Evolutionary conservation across 1,139 yeast species (phyloP).

Genomic region (Yamadazyma sp.): DNA sequence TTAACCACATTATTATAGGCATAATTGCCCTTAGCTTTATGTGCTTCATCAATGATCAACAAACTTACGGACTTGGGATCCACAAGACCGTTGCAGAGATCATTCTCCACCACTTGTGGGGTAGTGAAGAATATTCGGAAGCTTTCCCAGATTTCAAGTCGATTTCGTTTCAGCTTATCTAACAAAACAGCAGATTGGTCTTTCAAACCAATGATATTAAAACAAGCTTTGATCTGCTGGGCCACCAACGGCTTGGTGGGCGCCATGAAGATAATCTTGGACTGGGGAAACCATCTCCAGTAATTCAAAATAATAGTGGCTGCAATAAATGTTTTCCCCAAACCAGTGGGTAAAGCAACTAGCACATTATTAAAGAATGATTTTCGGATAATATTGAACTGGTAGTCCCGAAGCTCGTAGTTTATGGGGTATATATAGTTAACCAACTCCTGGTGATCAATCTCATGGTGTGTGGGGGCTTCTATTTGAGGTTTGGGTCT

Average conservation of each 20-base stretch:
- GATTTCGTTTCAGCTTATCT: conserved; percentile 63
- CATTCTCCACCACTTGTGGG: conserved; percentile 95
- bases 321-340: conserved; percentile 96
- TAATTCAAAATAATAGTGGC: conserved; percentile 90
- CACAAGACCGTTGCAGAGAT: conserved; percentile 68
- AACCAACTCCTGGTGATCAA: conserved; percentile 39
- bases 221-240: conserved; percentile 93
- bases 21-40: conserved; percentile 85
- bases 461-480: conserved; percentile 52
- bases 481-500: not conserved
- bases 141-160: conserved; percentile 72
- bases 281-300: conserved; percentile 75
- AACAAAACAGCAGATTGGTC: conserved; percentile 76
- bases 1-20: conserved; percentile 83
- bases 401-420: conserved; percentile 82
- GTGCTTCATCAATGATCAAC: conserved; percentile 93
- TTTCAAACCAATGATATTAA: conserved; percentile 81
- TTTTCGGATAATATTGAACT: conserved; percentile 70
- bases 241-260: conserved; percentile 98
- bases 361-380: conserved; percentile 74
- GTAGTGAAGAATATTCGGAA: conserved; percentile 89
- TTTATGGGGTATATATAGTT: conserved; percentile 84
- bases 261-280: conserved; percentile 90
- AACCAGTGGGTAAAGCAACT: conserved; percentile 95
- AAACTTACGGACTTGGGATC: conserved; percentile 76